These are phyloP conservation scores for Physcia stellaris DNA, from an alignment of 495 filamentous ascomycete species.

Conservation along the genomic window DNA sequence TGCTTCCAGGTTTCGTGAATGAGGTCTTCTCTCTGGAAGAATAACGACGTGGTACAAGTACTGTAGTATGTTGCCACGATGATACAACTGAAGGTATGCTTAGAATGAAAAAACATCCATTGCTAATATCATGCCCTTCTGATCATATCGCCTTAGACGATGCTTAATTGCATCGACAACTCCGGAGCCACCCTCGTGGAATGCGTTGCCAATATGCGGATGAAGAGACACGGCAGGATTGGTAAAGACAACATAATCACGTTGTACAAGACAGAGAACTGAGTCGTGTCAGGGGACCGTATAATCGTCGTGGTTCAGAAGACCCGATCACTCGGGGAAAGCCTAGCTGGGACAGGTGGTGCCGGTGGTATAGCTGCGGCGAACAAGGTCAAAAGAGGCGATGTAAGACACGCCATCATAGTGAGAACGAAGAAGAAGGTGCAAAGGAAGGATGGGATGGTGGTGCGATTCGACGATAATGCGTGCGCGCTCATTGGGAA, in stretches of 20 bases:
- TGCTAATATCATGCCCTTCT: too few species aligned
- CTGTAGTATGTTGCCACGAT: constrained; percentile 53
- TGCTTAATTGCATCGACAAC: constrained; percentile 99
- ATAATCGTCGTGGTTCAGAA: constrained; percentile 98
- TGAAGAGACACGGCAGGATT: constrained; percentile 80
- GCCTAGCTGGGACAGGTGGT: constrained; percentile 34
- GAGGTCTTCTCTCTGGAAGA: too few species aligned
- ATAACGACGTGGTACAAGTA: too few species aligned
- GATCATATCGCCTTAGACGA: constrained; percentile 56
- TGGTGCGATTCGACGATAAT: constrained; percentile 93
- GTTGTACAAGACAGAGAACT: neutral
- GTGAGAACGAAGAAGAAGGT: constrained; percentile 82
- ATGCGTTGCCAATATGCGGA: constrained; percentile 81
- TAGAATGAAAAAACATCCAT: too few species aligned
- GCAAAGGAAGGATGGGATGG: constrained; percentile 72
- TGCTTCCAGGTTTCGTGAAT: too few species aligned
- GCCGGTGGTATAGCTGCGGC: constrained; percentile 46
- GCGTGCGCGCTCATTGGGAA: constrained; percentile 97
- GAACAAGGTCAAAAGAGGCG: constrained; percentile 89
- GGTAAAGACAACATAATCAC: constrained; percentile 41
- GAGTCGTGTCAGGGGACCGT: constrained; percentile 58
- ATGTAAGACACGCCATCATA: constrained; percentile 92
- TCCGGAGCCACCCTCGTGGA: constrained; percentile 96
- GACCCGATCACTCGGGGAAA: constrained; percentile 65
- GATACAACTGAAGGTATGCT: constrained; percentile 90